A percentile compares a stretch with the other conserved stretches of the same genome.
Evolutionary conservation across 345 rosid genomes (phyloP).

Genomic region (Syzygium aromaticum): DNA sequence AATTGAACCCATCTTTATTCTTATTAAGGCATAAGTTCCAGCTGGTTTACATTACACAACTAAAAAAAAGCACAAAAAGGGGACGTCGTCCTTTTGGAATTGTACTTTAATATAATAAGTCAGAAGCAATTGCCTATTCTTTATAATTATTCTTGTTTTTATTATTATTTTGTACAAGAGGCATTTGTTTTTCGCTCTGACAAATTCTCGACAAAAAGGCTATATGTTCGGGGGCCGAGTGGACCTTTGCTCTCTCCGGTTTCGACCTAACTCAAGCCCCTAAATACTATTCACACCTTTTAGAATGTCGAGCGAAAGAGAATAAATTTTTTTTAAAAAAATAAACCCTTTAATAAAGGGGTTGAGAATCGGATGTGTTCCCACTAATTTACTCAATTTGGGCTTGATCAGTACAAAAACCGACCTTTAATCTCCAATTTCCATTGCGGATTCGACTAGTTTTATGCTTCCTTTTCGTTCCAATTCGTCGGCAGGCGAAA

Average conservation of each 20-base stretch:
- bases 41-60: neutral
- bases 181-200: neutral
- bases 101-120: neutral
- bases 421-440: neutral
- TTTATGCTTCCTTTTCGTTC: neutral
- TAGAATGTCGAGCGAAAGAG: neutral
- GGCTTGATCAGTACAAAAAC: neutral
- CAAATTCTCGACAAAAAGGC: neutral
- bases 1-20: neutral
- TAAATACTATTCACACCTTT: neutral
- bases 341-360: neutral
- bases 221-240: neutral
- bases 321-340: neutral
- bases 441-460: neutral
- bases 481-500: neutral
- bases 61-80: neutral
- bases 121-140: neutral
- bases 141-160: neutral
- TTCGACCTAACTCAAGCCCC: neutral
- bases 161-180: neutral
- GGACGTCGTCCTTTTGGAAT: neutral
- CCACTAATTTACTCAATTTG: neutral
- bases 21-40: neutral
- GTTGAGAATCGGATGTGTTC: neutral
- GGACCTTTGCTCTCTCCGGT: neutral